Percentiles rank a stretch among this genome's conserved stretches.
Conservation (phyloP, 2,329 filamentous ascomycete genomes). For the Xylariaceae sp. region DNA sequence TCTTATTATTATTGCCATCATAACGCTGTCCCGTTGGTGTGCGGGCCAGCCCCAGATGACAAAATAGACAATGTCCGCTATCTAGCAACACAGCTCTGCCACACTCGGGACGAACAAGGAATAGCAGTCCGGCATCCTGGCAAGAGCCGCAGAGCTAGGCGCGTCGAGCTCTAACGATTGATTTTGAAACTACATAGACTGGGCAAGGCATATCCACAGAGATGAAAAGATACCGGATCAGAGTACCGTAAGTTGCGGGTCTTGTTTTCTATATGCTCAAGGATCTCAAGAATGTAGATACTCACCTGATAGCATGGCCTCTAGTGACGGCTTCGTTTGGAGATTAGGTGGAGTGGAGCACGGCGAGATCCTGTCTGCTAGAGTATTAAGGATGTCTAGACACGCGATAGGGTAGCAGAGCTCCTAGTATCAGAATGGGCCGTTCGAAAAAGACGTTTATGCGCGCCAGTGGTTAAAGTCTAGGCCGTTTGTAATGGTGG, state of each 20-base stretch:
- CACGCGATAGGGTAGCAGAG: conserved; percentile 29
- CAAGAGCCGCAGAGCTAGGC: conserved; percentile 4
- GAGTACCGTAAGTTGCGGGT: conserved; percentile 2
- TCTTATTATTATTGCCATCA: conserved; percentile 21
- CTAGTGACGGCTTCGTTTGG: conserved; percentile 1
- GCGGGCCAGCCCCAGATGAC: conserved; percentile 1
- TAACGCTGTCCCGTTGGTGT: conserved; percentile 1
- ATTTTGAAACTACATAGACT: no score
- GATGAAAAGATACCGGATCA: neutral
- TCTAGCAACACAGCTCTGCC: conserved; percentile 8
- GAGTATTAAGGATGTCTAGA: conserved; percentile 15
- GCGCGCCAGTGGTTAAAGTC: conserved; percentile 28
- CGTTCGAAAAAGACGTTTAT: conserved; percentile 30
- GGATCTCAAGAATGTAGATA: neutral
- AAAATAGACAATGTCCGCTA: neutral
- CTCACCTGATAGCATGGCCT: conserved; percentile 2
- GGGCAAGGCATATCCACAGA: no score
- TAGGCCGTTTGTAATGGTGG: conserved; percentile 12
- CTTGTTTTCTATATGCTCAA: neutral
- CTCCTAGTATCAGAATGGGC: conserved; percentile 20
- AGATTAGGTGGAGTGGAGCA: conserved; percentile 3
- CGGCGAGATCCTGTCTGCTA: neutral
- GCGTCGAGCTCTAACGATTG: neutral
- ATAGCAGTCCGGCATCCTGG: conserved; percentile 12
- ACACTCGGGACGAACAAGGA: conserved; percentile 10